Conservation (phyloP, 75 land plant genomes). For the Cryptomeria japonica region DNA sequence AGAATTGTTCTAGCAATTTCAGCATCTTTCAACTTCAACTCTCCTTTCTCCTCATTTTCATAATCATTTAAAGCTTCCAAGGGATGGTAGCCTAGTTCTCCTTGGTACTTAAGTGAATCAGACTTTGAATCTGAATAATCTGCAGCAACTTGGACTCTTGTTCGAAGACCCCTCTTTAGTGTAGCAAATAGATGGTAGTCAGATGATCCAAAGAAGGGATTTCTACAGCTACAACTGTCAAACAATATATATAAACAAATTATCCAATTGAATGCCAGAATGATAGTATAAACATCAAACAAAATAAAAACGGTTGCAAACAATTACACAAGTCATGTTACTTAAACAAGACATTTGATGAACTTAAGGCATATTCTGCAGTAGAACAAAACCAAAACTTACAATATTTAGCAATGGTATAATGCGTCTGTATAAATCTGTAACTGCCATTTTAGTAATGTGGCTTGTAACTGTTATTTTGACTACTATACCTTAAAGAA, state of each 20-base stretch:
- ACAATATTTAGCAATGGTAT: neutral
- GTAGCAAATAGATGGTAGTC: neutral
- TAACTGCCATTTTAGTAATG: neutral
- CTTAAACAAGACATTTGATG: neutral
- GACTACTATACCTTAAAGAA: too few relatives aligned
- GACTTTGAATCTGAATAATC: conserved; percentile 82
- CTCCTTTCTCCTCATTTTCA: conserved; percentile 18
- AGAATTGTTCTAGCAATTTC: conserved; percentile 49
- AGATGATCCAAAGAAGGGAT: conserved; percentile 12
- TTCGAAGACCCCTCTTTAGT: neutral
- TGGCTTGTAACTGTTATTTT: neutral
- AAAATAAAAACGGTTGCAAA: neutral
- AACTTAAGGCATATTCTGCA: neutral
- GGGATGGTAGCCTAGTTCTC: conserved; percentile 51
- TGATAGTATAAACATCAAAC: neutral
- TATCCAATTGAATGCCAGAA: neutral
- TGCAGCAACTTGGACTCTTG: conserved; percentile 71
- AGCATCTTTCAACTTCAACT: conserved; percentile 39
- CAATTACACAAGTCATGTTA: neutral
- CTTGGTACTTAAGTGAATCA: conserved; percentile 54
- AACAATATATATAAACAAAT: neutral
- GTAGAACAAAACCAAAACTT: neutral
- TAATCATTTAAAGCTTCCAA: conserved; percentile 42
- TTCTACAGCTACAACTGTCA: neutral
- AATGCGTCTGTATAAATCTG: neutral